Evolutionary conservation across 1,139 yeast genomes (phyloP).

Genomic region (Groenewaldozyma auringiensis): DNA sequence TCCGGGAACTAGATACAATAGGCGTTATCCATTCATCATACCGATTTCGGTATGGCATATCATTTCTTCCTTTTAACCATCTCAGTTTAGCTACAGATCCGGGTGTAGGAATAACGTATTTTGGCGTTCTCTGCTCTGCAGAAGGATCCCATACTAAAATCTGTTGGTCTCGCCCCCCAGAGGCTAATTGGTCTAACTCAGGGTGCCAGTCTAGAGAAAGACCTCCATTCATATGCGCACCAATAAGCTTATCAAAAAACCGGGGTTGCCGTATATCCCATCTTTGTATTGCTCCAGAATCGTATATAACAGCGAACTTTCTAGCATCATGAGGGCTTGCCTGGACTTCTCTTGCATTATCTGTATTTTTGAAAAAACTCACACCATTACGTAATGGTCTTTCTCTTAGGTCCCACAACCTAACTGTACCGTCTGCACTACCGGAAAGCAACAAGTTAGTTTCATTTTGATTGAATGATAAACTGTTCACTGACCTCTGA

Average conservation of each 20-base stretch:
- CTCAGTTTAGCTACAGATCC: constrained; percentile 68
- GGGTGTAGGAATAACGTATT: constrained; percentile 65
- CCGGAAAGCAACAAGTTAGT: constrained; percentile 67
- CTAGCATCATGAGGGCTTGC: constrained; percentile 36
- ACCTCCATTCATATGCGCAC: constrained; percentile 91
- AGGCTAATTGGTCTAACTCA: constrained; percentile 66
- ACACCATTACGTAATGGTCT: constrained; percentile 40
- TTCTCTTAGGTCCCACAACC: constrained; percentile 78
- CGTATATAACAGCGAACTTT: constrained; percentile 68
- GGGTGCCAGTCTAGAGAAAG: constrained; percentile 86
- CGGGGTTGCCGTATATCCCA: constrained; percentile 64
- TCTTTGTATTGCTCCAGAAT: constrained; percentile 77
- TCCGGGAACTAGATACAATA: constrained; percentile 69
- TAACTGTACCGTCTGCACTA: constrained; percentile 83
- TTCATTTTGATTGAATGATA: constrained; percentile 57
- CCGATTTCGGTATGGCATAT: constrained; percentile 18
- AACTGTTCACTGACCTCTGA: constrained; percentile 70
- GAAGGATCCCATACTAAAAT: constrained; percentile 71
- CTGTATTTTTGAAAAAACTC: constrained; percentile 42
- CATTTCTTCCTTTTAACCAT: constrained; percentile 42
- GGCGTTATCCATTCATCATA: constrained; percentile 31
- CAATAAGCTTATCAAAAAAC: constrained; percentile 55
- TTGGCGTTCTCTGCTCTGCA: constrained; percentile 48
- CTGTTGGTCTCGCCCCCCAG: constrained; percentile 90
- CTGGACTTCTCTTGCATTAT: constrained; percentile 35